Base-by-base conservation (phyloP, 371 early-diverging fungal species). In the Mucor irregularis region DNA sequence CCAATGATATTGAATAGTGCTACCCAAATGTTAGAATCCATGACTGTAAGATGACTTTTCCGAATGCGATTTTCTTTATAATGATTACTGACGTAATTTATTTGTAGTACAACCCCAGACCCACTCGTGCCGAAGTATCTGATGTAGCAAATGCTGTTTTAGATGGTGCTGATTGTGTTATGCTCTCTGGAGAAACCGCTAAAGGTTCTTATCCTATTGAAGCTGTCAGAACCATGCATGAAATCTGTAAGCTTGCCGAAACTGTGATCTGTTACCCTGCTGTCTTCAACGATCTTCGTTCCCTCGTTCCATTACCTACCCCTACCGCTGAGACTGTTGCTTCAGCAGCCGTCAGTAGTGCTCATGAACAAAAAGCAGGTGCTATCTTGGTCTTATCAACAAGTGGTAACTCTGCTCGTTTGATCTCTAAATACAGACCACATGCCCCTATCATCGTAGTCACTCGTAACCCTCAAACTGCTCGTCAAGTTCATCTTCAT, bases 11-110 rank as follows among this genome's bases (percentile, higher is more conserved):
- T 22, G 38, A 6, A 25, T 44, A 71, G 76, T 63, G 99, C 99
- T 35, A 99, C 99, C 42, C 99, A 99, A 78, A 99, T 99, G 99
- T 75, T 99, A 39, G 98, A 99, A 71, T 94, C 95, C 38, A 99
- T 99, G 99, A 97, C 92, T 28, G 80, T 82, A 74, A 70, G 74
- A 63, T 56, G 62, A 14, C 37, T 46, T 37, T 26, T 49, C 62
- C 17, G n/a, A n/a, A n/a, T n/a, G n/a, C n/a, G n/a, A n/a, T 37
- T 40, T 39, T 21, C 49, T 42, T 40, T 26, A 38, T 46, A 44
- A 48, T 28, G 26, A 2, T 21, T 16, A 42, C 28, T 61, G 38
- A 55, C 52, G 46, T 50, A 56, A 51, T 33, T 56, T 45, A 10
- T 38, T 25, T 45, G 54, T 76, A 84, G 81, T 82, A 81, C 68